phyloP scores from a whole-genome alignment of 768 basidiomycete species.

The Boletus eberwhitei region DNA sequence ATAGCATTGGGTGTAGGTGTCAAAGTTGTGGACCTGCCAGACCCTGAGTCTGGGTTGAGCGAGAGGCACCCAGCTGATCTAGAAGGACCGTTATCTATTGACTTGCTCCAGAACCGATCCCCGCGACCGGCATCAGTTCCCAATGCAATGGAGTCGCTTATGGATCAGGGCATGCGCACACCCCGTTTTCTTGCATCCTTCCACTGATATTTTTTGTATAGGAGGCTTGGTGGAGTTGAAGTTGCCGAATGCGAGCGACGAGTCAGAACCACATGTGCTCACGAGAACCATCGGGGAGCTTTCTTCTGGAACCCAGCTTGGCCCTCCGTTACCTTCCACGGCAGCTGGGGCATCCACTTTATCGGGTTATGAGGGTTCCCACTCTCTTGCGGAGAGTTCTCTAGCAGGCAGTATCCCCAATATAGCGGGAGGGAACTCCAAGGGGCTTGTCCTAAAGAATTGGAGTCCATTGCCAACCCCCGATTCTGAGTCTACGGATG shows the following conservation, averaged over 20 bases:
- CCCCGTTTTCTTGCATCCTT: background rate
- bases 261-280: slow-evolving; percentile 31
- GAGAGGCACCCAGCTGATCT: slow-evolving; percentile 22
- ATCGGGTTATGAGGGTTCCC: background rate
- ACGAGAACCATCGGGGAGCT: slow-evolving; percentile 44
- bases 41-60: slow-evolving; percentile 21
- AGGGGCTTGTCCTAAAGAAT: background rate
- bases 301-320: slow-evolving; percentile 36
- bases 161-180: slow-evolving; percentile 53
- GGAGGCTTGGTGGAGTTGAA: slow-evolving; percentile 59
- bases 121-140: slow-evolving; percentile 2
- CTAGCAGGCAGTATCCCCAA: background rate
- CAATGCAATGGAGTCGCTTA: slow-evolving; percentile 59
- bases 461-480: slow-evolving; percentile 1
- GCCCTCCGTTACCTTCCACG: slow-evolving; percentile 17
- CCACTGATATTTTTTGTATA: slow-evolving; percentile 19
- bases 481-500: slow-evolving; percentile 1
- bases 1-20: slow-evolving; percentile 67
- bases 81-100: slow-evolving; percentile 26
- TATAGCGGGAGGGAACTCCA: slow-evolving; percentile 4
- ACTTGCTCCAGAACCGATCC: slow-evolving; percentile 19
- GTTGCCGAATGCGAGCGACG: slow-evolving; percentile 37
- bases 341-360: background rate
- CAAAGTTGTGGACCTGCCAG: slow-evolving; percentile 38
- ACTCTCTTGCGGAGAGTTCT: background rate